Evolutionary conservation across 192 early-diverging fungal species (phyloP).

Genomic region (Coemansia sp.): DNA sequence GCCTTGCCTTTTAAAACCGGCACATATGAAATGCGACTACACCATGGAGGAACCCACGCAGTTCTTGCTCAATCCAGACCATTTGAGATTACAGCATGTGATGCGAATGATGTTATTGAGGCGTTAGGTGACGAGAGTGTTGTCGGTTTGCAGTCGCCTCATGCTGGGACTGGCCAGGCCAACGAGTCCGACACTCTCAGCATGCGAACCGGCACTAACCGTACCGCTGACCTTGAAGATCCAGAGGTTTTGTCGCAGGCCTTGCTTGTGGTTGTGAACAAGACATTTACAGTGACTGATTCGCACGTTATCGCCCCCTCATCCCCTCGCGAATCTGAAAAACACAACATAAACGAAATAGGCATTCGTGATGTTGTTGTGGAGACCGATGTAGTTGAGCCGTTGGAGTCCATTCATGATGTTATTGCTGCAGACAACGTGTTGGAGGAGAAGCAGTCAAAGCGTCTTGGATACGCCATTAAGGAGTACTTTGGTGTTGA

Average conservation of each 20-base stretch:
- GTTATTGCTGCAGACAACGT: constrained; percentile 35
- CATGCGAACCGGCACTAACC: background rate
- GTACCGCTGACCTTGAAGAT: constrained; percentile 2
- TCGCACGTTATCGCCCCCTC: constrained; percentile 12
- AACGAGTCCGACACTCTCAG: background rate
- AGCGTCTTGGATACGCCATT: constrained; percentile 80
- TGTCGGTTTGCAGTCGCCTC: background rate
- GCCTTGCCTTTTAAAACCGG: constrained; percentile 84
- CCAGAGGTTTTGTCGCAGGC: constrained; percentile 35
- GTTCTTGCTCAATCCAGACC: constrained; percentile 74
- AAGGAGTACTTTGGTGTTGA: constrained; percentile 84
- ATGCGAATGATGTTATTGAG: constrained; percentile 19
- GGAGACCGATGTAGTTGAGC: constrained; percentile 49
- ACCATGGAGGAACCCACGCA: constrained; percentile 83
- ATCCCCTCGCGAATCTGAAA: background rate
- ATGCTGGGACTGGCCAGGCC: background rate
- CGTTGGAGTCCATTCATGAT: constrained; percentile 39
- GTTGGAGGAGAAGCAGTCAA: constrained; percentile 60
- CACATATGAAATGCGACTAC: constrained; percentile 88
- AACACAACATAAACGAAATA: background rate
- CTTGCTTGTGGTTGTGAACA: constrained; percentile 49
- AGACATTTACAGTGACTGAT: constrained; percentile 49
- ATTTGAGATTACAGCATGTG: constrained; percentile 71
- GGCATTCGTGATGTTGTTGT: constrained; percentile 26
- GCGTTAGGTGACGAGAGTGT: constrained; percentile 9